Conservation (phyloP, 305 asterid species). For the Lippia alba region DNA sequence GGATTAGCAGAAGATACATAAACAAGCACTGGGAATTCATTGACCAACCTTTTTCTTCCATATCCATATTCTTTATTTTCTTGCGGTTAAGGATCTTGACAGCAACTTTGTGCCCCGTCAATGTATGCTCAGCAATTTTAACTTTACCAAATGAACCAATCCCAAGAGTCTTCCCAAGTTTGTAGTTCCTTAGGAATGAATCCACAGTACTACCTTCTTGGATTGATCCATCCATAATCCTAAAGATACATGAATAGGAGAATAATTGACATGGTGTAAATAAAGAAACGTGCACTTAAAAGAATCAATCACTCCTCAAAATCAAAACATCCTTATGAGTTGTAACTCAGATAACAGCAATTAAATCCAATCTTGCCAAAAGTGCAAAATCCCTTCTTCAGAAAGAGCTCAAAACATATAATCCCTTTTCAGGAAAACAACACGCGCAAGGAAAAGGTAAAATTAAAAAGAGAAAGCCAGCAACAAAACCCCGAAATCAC, state of each 20-base stretch:
- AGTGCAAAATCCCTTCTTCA: constrained; percentile 1
- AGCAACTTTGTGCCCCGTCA: constrained; percentile 91
- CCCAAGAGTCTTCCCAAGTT: constrained; percentile 96
- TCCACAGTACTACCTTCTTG: constrained; percentile 69
- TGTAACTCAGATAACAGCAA: constrained; percentile 1
- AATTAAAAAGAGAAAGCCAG: constrained; percentile 13
- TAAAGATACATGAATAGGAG: constrained; percentile 27
- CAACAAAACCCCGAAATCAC: constrained; percentile 11
- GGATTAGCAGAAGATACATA: constrained; percentile 6
- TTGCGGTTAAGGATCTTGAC: constrained; percentile 92
- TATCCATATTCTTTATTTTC: constrained; percentile 88
- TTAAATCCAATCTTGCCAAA: constrained; percentile 3
- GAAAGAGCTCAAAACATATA: background rate
- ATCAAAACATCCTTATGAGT: constrained; percentile 7
- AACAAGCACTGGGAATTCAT: constrained; percentile 18
- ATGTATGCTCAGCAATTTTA: constrained; percentile 84
- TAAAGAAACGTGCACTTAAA: constrained; percentile 2
- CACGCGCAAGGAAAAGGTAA: constrained; percentile 13
- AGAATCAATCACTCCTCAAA: constrained; percentile 17
- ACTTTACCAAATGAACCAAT: constrained; percentile 96
- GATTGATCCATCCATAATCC: constrained; percentile 79
- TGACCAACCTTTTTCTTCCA: constrained; percentile 90
- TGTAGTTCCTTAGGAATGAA: constrained; percentile 75
- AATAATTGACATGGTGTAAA: constrained; percentile 24
- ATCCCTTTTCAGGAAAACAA: constrained; percentile 1